These are phyloP conservation scores for Agroathelia rolfsii DNA, from an alignment of 1,284 basidiomycete genomes.

Conservation along the genomic window DNA sequence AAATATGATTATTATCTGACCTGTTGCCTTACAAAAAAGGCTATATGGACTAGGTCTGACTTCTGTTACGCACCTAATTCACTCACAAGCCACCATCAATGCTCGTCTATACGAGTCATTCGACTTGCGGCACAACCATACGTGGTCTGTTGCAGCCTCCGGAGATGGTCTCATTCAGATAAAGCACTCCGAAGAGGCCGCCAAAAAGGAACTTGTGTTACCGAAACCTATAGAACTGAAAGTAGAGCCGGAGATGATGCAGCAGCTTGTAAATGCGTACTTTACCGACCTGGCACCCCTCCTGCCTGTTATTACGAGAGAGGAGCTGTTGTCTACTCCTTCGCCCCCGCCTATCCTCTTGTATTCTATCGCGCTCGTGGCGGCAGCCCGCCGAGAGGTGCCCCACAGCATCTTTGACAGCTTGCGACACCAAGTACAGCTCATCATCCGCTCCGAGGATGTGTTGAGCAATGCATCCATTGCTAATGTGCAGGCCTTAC, in stretches of 20 bases:
- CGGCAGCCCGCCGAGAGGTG: conserved; percentile 77
- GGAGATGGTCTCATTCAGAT: conserved; percentile 88
- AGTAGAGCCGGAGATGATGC: conserved; percentile 71
- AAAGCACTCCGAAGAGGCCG: conserved; percentile 49
- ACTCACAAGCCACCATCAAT: conserved; percentile 80
- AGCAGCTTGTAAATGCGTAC: conserved; percentile 83
- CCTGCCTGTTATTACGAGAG: conserved; percentile 79
- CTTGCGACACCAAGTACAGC: conserved; percentile 78
- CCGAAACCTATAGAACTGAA: conserved; percentile 57
- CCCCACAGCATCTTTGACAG: conserved; percentile 79
- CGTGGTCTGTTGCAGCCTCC: conserved; percentile 71
- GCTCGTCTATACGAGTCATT: conserved; percentile 78
- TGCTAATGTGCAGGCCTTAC: conserved; percentile 81
- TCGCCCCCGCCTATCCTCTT: conserved; percentile 76
- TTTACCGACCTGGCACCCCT: conserved; percentile 81
- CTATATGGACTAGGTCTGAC: conserved; percentile 80
- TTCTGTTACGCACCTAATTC: conserved; percentile 76
- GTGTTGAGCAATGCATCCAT: conserved; percentile 81
- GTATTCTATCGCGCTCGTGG: conserved; percentile 88
- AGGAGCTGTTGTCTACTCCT: conserved; percentile 72
- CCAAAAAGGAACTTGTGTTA: conserved; percentile 42
- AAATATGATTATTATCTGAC: too few relatives aligned
- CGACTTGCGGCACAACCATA: conserved; percentile 76
- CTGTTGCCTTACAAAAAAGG: too few relatives aligned
- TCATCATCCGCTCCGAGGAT: conserved; percentile 82